Evolutionary conservation across 495 filamentous ascomycete species (phyloP).

Genomic region (Echria macrotheca): DNA sequence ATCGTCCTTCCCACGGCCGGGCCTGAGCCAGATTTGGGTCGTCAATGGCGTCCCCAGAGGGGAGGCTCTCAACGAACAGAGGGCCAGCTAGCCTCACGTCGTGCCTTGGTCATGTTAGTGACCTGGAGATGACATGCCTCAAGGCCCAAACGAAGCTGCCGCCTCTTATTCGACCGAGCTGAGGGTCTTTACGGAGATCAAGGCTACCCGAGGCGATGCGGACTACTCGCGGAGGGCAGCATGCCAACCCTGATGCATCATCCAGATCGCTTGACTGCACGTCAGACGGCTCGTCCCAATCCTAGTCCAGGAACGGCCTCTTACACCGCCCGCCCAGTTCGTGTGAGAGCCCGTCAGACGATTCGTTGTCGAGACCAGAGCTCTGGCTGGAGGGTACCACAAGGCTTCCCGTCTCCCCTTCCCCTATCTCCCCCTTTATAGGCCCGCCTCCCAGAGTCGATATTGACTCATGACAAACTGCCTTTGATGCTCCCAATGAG

Average conservation of each 20-base stretch:
- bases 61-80: neutral
- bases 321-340: neutral
- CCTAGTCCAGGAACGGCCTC: conserved; percentile 7
- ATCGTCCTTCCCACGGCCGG: conserved; percentile 6
- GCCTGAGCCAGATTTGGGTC: too few species aligned
- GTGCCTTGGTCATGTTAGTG: too few species aligned
- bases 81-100: too few species aligned
- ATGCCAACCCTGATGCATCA: conserved; percentile 4
- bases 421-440: too few species aligned
- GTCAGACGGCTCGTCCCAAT: conserved; percentile 9
- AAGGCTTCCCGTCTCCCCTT: too few species aligned
- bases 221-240: neutral
- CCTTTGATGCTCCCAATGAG: neutral
- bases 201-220: neutral
- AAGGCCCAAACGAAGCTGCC: too few species aligned
- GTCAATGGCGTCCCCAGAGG: neutral
- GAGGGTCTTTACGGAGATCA: too few species aligned
- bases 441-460: too few species aligned
- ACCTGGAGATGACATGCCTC: too few species aligned
- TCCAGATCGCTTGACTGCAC: conserved; percentile 10
- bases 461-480: too few species aligned
- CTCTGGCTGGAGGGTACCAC: too few species aligned
- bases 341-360: neutral
- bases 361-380: neutral
- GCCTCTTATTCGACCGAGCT: too few species aligned